Evolutionary conservation across 106 monocot genomes (phyloP).

Genomic region (Hemerocallis citrina): DNA sequence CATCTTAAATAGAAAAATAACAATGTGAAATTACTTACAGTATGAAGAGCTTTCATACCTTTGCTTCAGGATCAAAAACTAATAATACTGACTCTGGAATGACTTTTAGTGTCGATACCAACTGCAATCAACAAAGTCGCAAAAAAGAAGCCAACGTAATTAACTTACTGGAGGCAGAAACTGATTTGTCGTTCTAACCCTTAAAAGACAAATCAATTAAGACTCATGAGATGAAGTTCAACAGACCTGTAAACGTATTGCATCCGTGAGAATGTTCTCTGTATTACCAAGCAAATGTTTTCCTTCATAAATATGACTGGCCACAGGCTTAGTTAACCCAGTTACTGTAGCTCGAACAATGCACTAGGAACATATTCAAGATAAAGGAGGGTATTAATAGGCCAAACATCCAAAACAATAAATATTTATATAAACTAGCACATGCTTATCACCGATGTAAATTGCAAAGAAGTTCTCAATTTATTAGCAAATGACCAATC

Average conservation of each 20-base stretch:
- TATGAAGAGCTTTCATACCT: constrained; percentile 45
- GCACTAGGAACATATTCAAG: constrained; percentile 43
- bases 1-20: background rate
- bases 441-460: background rate
- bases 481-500: background rate
- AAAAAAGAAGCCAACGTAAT: background rate
- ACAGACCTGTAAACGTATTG: constrained; percentile 65
- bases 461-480: background rate
- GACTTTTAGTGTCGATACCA: constrained; percentile 68
- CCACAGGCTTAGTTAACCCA: constrained; percentile 40
- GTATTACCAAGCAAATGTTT: constrained; percentile 22
- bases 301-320: constrained; percentile 19
- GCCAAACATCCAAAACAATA: background rate
- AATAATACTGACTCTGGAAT: constrained; percentile 54
- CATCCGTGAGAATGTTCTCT: constrained; percentile 55
- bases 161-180: constrained; percentile 2
- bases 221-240: constrained; percentile 1
- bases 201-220: background rate
- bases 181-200: background rate
- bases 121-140: constrained; percentile 34
- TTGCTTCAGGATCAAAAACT: constrained; percentile 73
- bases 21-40: background rate
- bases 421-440: background rate
- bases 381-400: constrained; percentile 6
- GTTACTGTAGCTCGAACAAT: constrained; percentile 63